Evolutionary conservation across 805 yeast species (phyloP).

Genomic region (Sugiyamaella americana): DNA sequence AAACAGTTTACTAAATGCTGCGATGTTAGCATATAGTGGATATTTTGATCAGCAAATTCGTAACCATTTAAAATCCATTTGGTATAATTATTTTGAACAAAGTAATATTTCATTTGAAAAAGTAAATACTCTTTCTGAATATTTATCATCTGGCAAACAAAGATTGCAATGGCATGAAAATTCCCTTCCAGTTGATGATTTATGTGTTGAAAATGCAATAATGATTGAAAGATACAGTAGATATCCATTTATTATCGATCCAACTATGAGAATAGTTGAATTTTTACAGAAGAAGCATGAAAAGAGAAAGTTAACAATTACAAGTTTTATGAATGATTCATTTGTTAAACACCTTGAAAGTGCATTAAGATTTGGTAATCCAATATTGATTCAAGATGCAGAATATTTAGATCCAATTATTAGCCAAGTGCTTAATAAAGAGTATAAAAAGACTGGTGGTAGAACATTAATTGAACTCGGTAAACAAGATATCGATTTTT

Average conservation of each 20-base stretch:
- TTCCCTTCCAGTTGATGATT: constrained; percentile 54
- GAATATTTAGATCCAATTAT: constrained; percentile 75
- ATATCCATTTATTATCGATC: constrained; percentile 67
- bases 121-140: constrained; percentile 5
- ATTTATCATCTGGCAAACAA: constrained; percentile 39
- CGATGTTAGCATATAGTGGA: constrained; percentile 59
- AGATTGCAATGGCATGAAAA: constrained; percentile 45
- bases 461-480: constrained; percentile 58
- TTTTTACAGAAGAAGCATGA: constrained; percentile 33
- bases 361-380: constrained; percentile 77
- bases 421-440: constrained; percentile 54
- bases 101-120: constrained; percentile 38
- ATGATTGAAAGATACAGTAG: constrained; percentile 39
- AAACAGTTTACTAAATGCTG: constrained; percentile 56
- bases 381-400: constrained; percentile 67
- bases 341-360: constrained; percentile 68
- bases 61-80: constrained; percentile 28
- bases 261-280: constrained; percentile 44
- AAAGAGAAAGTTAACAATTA: constrained; percentile 38
- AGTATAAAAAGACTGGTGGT: constrained; percentile 62
- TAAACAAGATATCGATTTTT: constrained; percentile 56
- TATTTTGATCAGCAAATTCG: constrained; percentile 46
- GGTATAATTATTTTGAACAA: constrained; percentile 35
- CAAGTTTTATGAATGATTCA: constrained; percentile 68
- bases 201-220: constrained; percentile 57